Evolutionary conservation across 2,329 filamentous ascomycete genomes (phyloP), one percentile per base, ranked within the genome.

Genomic region (Ceratocystis eucalypticola): DNA sequence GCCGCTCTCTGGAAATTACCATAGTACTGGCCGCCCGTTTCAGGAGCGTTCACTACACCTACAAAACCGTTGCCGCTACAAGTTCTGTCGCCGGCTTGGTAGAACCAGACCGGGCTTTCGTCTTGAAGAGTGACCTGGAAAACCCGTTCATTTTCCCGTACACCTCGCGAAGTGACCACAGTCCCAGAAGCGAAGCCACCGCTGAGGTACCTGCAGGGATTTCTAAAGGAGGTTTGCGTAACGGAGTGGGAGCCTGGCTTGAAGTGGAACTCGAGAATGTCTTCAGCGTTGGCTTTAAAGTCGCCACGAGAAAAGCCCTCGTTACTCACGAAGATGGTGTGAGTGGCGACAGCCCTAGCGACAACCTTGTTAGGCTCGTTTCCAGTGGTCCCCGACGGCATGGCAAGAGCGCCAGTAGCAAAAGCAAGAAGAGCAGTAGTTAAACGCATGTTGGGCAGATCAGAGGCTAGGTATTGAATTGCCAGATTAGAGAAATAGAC

Each of bases 221-320:
- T 15, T 1, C 15, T 12, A 15, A 41, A 41, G 12, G 37, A 12
- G 12, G 10, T 5, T 41, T 41, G 37, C 12, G 12, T 41, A 41
- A 41, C 37, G 10, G 10, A 4, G 10, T 41, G 37, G 12, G 1
- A 1, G 10, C 37, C 37, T 5, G 37, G 3, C 37, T 15, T 41
- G 10, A 41, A 41, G 3, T 41, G 37, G 37, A 41, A 41, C 37
- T 41, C 37, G 37, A 41, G 37, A 12, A 41, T 15, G 3, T 41
- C 37, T 41, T 1, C 3, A 12, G 10, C 3, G 1, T 41, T 0
- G 10, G 37, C 37, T 41, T 41, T 4, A 15, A 41, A 41, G 37
- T 41, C 37, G 37, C 10, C 37, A 41, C 10, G 37, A 41, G 37
- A 75, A 73, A 84, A 84, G 61, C 12, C 37, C 3, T 71, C 10